Evolutionary conservation across 441 rosid species (phyloP), one percentile per base, ranked within the genome.

Genomic region (Pelargonium australe): DNA sequence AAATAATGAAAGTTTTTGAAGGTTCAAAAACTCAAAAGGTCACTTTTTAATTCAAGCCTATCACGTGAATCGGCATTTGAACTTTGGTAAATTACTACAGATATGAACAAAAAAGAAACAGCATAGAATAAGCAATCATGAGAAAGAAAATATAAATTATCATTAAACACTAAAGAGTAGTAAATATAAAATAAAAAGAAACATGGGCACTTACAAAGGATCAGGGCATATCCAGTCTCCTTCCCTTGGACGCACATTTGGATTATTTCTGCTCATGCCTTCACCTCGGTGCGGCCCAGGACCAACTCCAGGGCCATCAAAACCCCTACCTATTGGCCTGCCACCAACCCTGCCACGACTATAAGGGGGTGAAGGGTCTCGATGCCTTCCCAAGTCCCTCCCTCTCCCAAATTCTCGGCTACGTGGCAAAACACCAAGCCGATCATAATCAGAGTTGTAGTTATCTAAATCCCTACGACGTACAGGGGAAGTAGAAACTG

Each of bases 151-250:
- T 44, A 44, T 44, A 11, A 11, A 44, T 44, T 44, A 44, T 44
- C 12, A 25, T 1, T 25, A 2, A 25, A 25, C 31, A 25, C 31
- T 25, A 25, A 25, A 25, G 31, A 41, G 5, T 5, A 8, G 10
- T 41, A n/a, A n/a, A 2, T 51, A 7, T 2, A 3, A 9, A 13
- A 20, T 40, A 28, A 67, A 65, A 45, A 47, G 58, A 57, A 66
- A 78, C 64, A 64, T 12, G 57, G 11, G 60, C 51, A 81, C 96
- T 87, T 84, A 89, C 93, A 47, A 37, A 62, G 89, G 85, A 82
- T 89, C 87, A 1, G 79, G 70, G 78, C 96, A 93, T 70, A 79
- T 72, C 98, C 97, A 91, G 74, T 93, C 96, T 62, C 97, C 97
- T 70, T 89, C 96, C 80, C 97, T 87, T 53, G 97, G 96, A 31